Conservation (phyloP, 768 basidiomycete species). For the Suillus occidentalis region DNA sequence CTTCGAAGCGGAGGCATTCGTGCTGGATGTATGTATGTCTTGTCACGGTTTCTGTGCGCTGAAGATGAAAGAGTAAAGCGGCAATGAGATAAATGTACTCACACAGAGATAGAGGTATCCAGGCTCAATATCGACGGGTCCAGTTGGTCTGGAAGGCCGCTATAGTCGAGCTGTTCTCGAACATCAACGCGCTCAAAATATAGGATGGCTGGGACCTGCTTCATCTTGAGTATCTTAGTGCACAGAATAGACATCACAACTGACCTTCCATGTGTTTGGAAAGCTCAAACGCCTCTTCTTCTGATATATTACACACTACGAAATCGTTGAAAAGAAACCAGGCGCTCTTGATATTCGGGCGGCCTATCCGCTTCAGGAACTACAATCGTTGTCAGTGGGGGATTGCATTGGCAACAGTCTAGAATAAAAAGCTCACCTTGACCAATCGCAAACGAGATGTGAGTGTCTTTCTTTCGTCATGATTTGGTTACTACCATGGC, state of each 20-base stretch:
- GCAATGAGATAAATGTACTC: slow-evolving; percentile 24
- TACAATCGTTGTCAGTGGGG: slow-evolving; percentile 26
- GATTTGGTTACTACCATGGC: slow-evolving; percentile 82
- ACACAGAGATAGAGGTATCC: slow-evolving; percentile 90
- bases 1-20: slow-evolving; percentile 64
- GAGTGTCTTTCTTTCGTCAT: slow-evolving; percentile 67
- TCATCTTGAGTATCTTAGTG: slow-evolving; percentile 17
- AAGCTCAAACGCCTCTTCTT: slow-evolving; percentile 89
- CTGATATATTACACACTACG: slow-evolving; percentile 77
- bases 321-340: slow-evolving; percentile 99
- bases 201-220: slow-evolving; percentile 83
- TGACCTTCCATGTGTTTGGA: slow-evolving; percentile 88
- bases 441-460: slow-evolving; percentile 86
- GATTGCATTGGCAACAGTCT: background rate
- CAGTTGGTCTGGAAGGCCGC: slow-evolving; percentile 58
- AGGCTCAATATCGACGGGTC: slow-evolving; percentile 76
- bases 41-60: slow-evolving; percentile 68
- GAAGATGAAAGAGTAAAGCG: background rate
- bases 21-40: slow-evolving; percentile 74
- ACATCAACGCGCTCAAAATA: slow-evolving; percentile 80
- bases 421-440: slow-evolving; percentile 50
- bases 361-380: slow-evolving; percentile 68
- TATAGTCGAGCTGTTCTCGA: slow-evolving; percentile 58
- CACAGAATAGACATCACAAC: slow-evolving; percentile 14
- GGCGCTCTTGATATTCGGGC: slow-evolving; percentile 43